Base-by-base conservation (phyloP, 306 rosid genomes). In the Hippophae rhamnoides region DNA sequence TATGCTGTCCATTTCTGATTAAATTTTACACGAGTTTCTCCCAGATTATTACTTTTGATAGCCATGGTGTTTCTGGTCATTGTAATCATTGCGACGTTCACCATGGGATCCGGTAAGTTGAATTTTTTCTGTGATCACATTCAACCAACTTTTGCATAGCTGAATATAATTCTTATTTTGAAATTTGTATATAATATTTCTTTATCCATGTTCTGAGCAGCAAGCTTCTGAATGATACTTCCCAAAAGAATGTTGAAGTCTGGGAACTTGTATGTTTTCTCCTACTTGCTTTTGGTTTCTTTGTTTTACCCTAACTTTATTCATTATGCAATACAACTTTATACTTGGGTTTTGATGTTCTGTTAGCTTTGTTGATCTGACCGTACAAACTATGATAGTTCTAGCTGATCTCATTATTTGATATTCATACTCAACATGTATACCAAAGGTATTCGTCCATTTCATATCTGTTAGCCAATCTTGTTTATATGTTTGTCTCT, bases 1-100 rank as follows among this genome's bases (percentile, higher is more conserved):
- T 27, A 10, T 44, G 8, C 52, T 12, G 38, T 12, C 43, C 38
- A 41, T 12, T 51, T 60, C 31, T 40, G 49, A 44, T 55, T 13
- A 10, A 23, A 48, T 51, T 59, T 72, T 56, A 45, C 64, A 8
- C 64, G 64, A 52, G 26, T 52, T 61, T 58, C 52, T 76, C 41
- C 57, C 84, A 92, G 96, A 80, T 92, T 58, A 76, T 92, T 82
- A 83, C 96, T 55, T 92, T 92, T 43, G 96, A 85, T 72, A 69
- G 66, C 38, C 60, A 87, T 52, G 98, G 95, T 67, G 84, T 92
- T 63, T 92, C 98, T 0, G 96, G 98, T 62, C 98, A 92, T 76
- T 83, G 95, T 72, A 87, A 92, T 76, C 98, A 92, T 57, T 38
- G 81, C 60, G 98, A 85, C 42, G 89, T 87, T 72, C 84, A 87